Percentiles rank a stretch among this genome's conserved stretches.
Conservation (phyloP, 441 rosid species). For the Geranium incanum region DNA sequence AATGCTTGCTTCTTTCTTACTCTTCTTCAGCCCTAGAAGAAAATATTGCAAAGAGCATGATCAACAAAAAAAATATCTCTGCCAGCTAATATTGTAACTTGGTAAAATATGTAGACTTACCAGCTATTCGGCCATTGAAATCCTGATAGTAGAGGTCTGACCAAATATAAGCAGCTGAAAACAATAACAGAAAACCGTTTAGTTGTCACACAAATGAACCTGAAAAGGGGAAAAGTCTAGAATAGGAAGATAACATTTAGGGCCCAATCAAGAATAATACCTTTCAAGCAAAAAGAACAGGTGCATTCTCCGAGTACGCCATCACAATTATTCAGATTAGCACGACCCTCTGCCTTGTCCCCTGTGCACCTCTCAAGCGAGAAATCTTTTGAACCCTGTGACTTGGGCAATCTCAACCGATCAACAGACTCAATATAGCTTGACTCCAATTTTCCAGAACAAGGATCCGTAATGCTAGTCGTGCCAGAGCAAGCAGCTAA, state of each 20-base stretch:
- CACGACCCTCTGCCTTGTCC: constrained; percentile 29
- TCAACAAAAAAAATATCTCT: constrained; percentile 6
- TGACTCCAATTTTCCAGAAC: constrained; percentile 21
- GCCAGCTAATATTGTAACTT: neutral
- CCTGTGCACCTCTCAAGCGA: constrained; percentile 42
- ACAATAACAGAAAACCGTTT: neutral
- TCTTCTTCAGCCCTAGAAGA: constrained; percentile 60
- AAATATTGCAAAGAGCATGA: neutral
- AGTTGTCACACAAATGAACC: no score
- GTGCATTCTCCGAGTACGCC: constrained; percentile 59
- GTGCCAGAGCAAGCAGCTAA: no score
- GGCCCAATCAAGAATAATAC: constrained; percentile 22
- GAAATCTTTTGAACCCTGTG: constrained; percentile 37
- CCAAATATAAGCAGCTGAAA: constrained; percentile 81
- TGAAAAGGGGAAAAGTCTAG: neutral
- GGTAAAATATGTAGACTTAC: constrained; percentile 29
- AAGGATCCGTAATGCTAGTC: constrained; percentile 18
- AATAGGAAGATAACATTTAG: neutral
- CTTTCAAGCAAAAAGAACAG: constrained; percentile 83
- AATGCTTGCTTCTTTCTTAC: constrained; percentile 69
- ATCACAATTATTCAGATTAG: constrained; percentile 28
- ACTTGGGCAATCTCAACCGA: constrained; percentile 37
- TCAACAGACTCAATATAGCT: constrained; percentile 31
- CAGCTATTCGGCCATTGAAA: constrained; percentile 66
- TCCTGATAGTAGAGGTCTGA: constrained; percentile 92